phyloP scores from a whole-genome alignment of 108 stramenopile genomes.

The Skeletonema tropicum region DNA sequence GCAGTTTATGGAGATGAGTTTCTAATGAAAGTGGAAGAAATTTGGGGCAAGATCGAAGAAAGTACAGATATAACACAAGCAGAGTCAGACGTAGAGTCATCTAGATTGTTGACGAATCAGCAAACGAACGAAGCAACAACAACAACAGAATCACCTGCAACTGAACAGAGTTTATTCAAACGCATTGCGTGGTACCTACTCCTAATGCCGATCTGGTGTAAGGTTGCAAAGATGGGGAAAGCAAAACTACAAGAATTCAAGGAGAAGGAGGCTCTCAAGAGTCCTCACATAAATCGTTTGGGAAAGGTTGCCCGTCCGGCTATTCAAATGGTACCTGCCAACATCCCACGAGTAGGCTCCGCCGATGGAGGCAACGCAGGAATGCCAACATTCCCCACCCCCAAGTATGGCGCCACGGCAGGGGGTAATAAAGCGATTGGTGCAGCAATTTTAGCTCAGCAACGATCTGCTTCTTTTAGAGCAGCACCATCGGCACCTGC shows the following conservation, averaged over 20 bases:
- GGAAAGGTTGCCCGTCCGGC: conserved; percentile 46
- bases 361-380: background rate
- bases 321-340: background rate
- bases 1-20: conserved; percentile 81
- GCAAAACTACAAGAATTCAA: conserved; percentile 50
- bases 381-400: conserved; percentile 1
- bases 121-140: background rate
- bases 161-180: conserved; percentile 22
- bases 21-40: conserved; percentile 53
- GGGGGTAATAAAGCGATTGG: conserved; percentile 37
- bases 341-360: conserved; percentile 18
- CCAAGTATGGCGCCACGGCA: conserved; percentile 27
- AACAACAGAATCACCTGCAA: background rate
- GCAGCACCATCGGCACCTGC: conserved; percentile 36
- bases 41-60: conserved; percentile 47
- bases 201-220: conserved; percentile 74
- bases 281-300: conserved; percentile 79
- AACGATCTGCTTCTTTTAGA: conserved; percentile 15
- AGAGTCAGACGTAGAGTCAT: conserved; percentile 11
- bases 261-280: conserved; percentile 66
- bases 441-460: conserved; percentile 32
- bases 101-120: conserved; percentile 4
- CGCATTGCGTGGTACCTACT: conserved; percentile 59
- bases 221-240: conserved; percentile 64
- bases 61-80: conserved; percentile 6